Base-by-base conservation (phyloP, 2,329 filamentous ascomycete species). In the Helotiales sp. region DNA sequence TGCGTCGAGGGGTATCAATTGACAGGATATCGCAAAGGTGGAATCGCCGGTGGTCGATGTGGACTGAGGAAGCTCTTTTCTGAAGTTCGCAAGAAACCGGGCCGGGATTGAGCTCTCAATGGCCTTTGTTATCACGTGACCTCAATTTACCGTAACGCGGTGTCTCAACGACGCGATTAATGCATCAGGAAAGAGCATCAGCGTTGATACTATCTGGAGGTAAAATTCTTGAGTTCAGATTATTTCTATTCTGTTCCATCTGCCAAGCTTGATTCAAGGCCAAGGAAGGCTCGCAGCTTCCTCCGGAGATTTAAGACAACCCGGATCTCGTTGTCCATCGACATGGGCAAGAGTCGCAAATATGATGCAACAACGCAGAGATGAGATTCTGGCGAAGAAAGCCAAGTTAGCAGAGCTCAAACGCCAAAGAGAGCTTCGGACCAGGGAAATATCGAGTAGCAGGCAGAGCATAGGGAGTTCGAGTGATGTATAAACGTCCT, bases 321-420 rank as follows among this genome's bases (percentile, higher is more conserved):
- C 40, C 46, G 44, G 12, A 46, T 29, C 40, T 46, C 40, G 17
- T 24, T 44, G 38, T 58, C 61, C 59, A 54, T 46, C 57, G 65
- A 65, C 25, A 69, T 69, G 67, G 67, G 67, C 63, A 62, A 62
- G 56, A 51, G 51, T 64, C 59, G 61, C 60, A 62, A 60, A 29
- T 38, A 70, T 66, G 61, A 88, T 88, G 81, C 85, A 86, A 73
- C 79, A 93, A 81, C 89, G 93, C 69, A 89, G 91, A 79, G 92
- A 96, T 80, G 95, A 99, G 80, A 96, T 99, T 67, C 80, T 95
- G 68, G 93, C 92, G 67, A 99, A 99, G 79, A 93, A 91, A 80
- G 93, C 93, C 63, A 97, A 95, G 81, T 91, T 99, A 69, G 93
- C 91, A 50, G 95, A 98, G 81, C 83, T 99, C 65, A 97, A 96